Percentiles rank a stretch among this genome's conserved stretches.
phyloP scores from a whole-genome alignment of 257 asterid species.

The Verbascum thapsus region DNA sequence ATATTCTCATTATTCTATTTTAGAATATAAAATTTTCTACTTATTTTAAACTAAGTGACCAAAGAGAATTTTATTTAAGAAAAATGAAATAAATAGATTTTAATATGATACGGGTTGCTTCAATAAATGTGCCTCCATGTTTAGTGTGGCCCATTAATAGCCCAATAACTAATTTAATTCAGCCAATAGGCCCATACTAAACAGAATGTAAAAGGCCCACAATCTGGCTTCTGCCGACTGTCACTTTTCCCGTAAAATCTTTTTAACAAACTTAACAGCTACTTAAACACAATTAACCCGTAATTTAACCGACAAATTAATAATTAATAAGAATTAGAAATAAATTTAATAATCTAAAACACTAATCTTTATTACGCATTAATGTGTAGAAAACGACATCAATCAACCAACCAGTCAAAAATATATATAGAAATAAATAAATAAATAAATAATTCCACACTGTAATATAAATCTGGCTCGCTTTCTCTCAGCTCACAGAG shows the following conservation, averaged over 20 bases:
- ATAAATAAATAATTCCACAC: slow-evolving; percentile 19
- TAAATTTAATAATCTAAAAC: background rate
- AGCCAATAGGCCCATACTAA: background rate
- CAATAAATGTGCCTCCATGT: too few species aligned
- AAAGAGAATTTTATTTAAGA: too few species aligned
- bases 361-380: background rate
- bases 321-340: background rate
- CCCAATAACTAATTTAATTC: background rate
- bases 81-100: too few species aligned
- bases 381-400: slow-evolving; percentile 29
- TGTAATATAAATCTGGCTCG: slow-evolving; percentile 27
- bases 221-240: slow-evolving; percentile 28
- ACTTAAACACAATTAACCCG: background rate
- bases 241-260: background rate
- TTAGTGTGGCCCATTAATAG: background rate
- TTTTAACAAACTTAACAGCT: background rate
- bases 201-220: background rate
- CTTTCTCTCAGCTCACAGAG: slow-evolving; percentile 24
- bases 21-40: too few species aligned
- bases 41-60: too few species aligned
- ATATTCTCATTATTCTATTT: too few species aligned
- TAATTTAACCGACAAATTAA: background rate
- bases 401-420: too few species aligned
- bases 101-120: too few species aligned
- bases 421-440: background rate